Conservation (phyloP, 352 stramenopile genomes). For the Poterioochromonas sp. region DNA sequence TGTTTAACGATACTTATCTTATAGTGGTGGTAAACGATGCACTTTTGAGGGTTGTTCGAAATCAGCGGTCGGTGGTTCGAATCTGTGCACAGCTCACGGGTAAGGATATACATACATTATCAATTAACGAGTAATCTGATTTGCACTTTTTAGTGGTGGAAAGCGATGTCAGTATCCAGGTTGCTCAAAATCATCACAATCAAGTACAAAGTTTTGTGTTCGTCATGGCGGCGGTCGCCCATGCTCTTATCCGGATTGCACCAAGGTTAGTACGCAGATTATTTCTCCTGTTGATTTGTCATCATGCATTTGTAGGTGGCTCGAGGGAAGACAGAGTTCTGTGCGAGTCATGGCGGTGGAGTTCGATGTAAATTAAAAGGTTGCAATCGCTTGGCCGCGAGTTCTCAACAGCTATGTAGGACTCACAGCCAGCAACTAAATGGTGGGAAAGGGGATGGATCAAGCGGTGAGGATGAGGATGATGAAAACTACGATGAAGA, state of each 20-base stretch:
- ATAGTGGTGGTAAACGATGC: conserved; percentile 63
- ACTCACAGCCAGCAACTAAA: conserved; percentile 43
- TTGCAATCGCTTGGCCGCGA: conserved; percentile 66
- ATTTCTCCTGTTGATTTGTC: conserved; percentile 45
- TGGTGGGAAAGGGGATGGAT: no score
- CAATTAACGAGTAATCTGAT: conserved; percentile 54
- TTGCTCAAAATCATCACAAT: conserved; percentile 68
- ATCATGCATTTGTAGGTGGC: conserved; percentile 33
- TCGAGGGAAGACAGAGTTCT: conserved; percentile 54
- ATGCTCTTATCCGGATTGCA: conserved; percentile 50
- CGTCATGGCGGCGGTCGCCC: conserved; percentile 73
- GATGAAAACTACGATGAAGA: no score
- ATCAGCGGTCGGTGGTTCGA: conserved; percentile 62
- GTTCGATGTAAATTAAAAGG: conserved; percentile 63
- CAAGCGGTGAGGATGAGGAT: no score
- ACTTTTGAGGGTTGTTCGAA: conserved; percentile 59
- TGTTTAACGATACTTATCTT: no score
- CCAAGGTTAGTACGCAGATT: conserved; percentile 41
- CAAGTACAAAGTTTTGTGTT: conserved; percentile 68
- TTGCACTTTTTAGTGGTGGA: conserved; percentile 62
- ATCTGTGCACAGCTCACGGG: conserved; percentile 67
- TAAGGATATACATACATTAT: conserved; percentile 65
- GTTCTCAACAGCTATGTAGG: conserved; percentile 57
- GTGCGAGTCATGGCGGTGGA: conserved; percentile 62
- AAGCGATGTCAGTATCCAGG: conserved; percentile 59